These are phyloP conservation scores for Xylariaceae sp. DNA, from an alignment of 2,329 filamentous ascomycete genomes.

Conservation along the genomic window DNA sequence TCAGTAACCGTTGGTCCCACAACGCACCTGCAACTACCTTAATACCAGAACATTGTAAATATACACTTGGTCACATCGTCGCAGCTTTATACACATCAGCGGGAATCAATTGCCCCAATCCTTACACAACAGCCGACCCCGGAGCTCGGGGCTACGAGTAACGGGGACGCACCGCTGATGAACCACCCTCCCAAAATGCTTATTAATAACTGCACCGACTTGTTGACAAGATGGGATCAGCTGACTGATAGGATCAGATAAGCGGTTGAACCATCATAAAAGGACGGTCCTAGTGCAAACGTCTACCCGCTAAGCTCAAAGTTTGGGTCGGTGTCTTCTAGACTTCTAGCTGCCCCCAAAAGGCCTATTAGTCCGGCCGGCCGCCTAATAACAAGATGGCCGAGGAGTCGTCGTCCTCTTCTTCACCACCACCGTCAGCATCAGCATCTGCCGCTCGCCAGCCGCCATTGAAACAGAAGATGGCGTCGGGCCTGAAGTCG, in stretches of 20 bases:
- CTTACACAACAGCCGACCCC: no score
- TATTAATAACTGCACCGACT: no score
- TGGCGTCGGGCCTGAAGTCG: conserved; percentile 40
- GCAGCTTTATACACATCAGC: no score
- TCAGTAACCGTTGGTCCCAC: no score
- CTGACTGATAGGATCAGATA: conserved; percentile 12
- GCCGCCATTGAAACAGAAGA: conserved; percentile 23
- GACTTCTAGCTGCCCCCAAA: neutral
- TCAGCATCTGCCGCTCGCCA: conserved; percentile 8
- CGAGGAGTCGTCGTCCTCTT: conserved; percentile 2
- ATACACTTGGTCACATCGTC: no score
- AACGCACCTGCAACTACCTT: no score
- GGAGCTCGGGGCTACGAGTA: no score
- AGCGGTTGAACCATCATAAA: no score
- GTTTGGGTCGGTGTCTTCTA: neutral
- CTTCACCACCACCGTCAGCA: conserved; percentile 2
- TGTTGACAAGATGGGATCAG: conserved; percentile 4
- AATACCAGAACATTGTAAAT: no score
- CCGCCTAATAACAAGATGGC: neutral
- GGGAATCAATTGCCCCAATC: no score
- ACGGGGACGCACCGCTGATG: conserved; percentile 8
- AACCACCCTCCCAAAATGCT: conserved; percentile 8
- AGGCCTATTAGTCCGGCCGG: neutral
- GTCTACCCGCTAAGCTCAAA: neutral
- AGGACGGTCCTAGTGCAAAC: neutral